Base-by-base conservation (phyloP, 2,329 filamentous ascomycete genomes). In the Trichoderma asperellum region DNA sequence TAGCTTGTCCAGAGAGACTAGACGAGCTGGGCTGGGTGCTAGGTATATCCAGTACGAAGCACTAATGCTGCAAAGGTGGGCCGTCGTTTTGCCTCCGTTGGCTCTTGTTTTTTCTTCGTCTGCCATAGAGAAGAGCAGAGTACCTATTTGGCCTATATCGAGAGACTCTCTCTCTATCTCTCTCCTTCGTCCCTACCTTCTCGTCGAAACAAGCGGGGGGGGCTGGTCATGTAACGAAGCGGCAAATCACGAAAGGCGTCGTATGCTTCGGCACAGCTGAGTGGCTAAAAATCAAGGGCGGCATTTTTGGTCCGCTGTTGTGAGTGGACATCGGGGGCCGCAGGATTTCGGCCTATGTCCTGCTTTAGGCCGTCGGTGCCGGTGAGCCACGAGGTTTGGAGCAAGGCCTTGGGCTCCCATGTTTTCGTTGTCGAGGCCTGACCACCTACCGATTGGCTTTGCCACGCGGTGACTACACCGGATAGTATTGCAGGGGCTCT, bases 281-380 rank as follows among this genome's bases (percentile, higher is more conserved):
- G 68, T 70, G 68, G 68, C 62, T 40, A 55, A 57, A 70, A 69
- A 55, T 60, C 63, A 21, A 67, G 37, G 64, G 64, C 64, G 64
- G 64, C 64, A 52, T 58, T 59, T 66, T 56, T 64, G 32, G 47
- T 55, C 47, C 60, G 47, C 47, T 27, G n/a, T 18, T 49, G 14
- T 63, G 61, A 64, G 49, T 64, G 61, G 61, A 64, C 60, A 27
- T 32, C 53, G 49, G 49, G 52, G 62, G 52, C 62, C 21, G 62
- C n/a, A 66, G 62, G 53, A 66, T 57, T 58, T 57, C 62, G 62
- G 62, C 37, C 37, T 47, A 65, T 57, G 62, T n/a, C 62, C 62
- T 57, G 62, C 49, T 58, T 59, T 66, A 5, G 37, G 52, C 14
- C 40, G 27, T 43, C 18, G 53, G 24, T 32, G 24, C 52, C 52